These are phyloP conservation scores for Malbranchea zuffiana DNA, from an alignment of 2,329 filamentous ascomycete species.

Conservation along the genomic window DNA sequence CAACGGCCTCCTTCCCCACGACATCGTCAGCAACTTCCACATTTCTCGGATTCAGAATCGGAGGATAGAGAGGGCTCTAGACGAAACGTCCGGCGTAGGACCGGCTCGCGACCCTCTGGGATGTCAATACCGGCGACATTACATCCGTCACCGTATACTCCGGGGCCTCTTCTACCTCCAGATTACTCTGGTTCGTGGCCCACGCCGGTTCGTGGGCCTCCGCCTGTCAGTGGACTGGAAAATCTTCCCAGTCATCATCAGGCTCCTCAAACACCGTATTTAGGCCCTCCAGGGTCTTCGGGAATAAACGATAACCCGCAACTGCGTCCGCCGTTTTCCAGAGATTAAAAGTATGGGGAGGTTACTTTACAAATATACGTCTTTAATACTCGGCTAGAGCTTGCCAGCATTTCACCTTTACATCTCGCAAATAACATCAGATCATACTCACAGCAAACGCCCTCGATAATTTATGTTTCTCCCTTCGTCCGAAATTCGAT, in stretches of 20 bases:
- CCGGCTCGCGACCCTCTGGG: slow-evolving; percentile 4
- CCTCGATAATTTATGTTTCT: no score
- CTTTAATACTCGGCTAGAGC: no score
- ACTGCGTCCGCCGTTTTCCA: no score
- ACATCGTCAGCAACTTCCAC: neutral
- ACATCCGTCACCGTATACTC: slow-evolving; percentile 4
- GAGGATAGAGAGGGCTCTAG: slow-evolving; percentile 5
- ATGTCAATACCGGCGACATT: slow-evolving; percentile 3
- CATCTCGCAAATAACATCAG: no score
- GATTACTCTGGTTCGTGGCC: slow-evolving; percentile 1
- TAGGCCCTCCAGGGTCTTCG: neutral
- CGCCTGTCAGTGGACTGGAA: neutral
- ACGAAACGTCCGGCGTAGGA: slow-evolving; percentile 13
- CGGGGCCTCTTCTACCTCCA: slow-evolving; percentile 1
- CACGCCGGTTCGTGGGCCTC: neutral
- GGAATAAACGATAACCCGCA: neutral
- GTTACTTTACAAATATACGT: no score
- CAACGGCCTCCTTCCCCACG: slow-evolving; percentile 14
- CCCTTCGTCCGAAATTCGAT: no score
- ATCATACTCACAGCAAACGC: no score
- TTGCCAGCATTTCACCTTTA: no score
- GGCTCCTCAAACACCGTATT: slow-evolving; percentile 1
- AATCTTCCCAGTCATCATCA: neutral
- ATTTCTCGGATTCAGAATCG: slow-evolving; percentile 8
- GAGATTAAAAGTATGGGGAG: no score